phyloP scores from a whole-genome alignment of 192 early-diverging fungal genomes.

The Coemansia sp. region DNA sequence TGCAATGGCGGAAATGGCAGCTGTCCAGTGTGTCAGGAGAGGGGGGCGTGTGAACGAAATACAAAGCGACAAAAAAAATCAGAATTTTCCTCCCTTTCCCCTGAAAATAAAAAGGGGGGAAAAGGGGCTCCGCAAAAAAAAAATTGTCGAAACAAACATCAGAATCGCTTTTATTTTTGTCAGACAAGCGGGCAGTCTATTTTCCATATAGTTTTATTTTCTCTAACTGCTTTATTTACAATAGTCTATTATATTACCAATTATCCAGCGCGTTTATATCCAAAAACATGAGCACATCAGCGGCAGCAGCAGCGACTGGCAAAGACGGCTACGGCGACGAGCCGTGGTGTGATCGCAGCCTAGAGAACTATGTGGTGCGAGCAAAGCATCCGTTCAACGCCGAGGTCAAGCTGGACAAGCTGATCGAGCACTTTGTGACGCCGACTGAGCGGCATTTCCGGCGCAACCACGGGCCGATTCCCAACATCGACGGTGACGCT shows the following conservation, averaged over 20 bases:
- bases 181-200: too few species aligned
- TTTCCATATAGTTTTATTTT: too few species aligned
- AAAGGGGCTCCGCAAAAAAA: background rate
- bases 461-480: conserved; percentile 89
- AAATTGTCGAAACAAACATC: too few species aligned
- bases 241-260: background rate
- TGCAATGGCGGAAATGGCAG: background rate
- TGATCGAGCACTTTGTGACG: conserved; percentile 70
- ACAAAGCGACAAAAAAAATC: background rate
- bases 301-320: too few species aligned
- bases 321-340: conserved; percentile 63
- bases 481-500: conserved; percentile 60
- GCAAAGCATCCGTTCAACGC: conserved; percentile 83
- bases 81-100: background rate
- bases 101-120: conserved; percentile 4
- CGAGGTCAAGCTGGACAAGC: conserved; percentile 64
- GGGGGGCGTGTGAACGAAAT: conserved; percentile 9
- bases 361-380: conserved; percentile 62
- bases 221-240: background rate
- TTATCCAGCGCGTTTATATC: background rate
- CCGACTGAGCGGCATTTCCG: conserved; percentile 78
- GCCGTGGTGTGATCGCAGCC: conserved; percentile 60
- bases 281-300: background rate
- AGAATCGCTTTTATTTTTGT: too few species aligned
- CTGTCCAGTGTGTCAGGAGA: background rate